Evolutionary conservation across 345 rosid genomes (phyloP).

Genomic region (Eucalyptus erythrocorys): DNA sequence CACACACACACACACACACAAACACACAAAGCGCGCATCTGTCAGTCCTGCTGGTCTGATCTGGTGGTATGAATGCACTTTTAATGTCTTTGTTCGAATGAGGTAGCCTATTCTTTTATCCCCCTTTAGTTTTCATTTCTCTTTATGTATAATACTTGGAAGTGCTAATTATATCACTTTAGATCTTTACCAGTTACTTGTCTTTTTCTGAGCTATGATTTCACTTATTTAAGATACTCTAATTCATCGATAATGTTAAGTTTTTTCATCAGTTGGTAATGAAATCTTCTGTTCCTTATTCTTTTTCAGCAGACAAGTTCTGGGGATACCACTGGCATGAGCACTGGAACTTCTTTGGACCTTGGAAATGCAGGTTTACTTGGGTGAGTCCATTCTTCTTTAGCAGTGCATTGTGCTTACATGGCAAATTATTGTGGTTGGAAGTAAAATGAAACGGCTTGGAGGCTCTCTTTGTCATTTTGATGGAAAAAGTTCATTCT

Average conservation of each 20-base stretch:
- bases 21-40: background rate
- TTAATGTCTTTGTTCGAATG: background rate
- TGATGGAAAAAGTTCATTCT: background rate
- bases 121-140: background rate
- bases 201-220: background rate
- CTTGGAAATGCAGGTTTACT: constrained; percentile 88
- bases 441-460: background rate
- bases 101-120: background rate
- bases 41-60: background rate
- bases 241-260: background rate
- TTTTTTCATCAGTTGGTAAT: background rate
- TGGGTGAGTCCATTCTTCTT: constrained; percentile 42
- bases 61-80: background rate
- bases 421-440: background rate
- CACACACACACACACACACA: accelerated
- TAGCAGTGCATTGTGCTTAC: background rate
- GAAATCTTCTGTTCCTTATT: background rate
- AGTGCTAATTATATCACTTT: background rate
- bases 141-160: background rate
- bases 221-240: background rate
- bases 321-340: constrained; percentile 42
- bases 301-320: constrained; percentile 19
- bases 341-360: constrained; percentile 50
- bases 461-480: background rate
- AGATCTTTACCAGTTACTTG: background rate